A percentile compares a stretch with the other conserved stretches of the same genome.
Evolutionary conservation across 1,139 yeast species (phyloP).

Genomic region (Chernovozyma aurita): DNA sequence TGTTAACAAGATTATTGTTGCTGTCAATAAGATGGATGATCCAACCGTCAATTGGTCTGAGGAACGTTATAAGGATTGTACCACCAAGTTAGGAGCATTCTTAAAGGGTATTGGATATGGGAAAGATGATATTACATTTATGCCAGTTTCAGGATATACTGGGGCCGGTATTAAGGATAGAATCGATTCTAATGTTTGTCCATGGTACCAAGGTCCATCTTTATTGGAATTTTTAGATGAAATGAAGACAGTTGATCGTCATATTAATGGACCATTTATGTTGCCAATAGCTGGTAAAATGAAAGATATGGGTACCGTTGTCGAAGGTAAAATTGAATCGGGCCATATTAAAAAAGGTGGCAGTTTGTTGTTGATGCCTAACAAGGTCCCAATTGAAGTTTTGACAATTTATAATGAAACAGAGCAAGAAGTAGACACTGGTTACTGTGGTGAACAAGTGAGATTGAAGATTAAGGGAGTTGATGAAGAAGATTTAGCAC

Average conservation of each 20-base stretch:
- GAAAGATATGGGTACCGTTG: slow-evolving; percentile 94
- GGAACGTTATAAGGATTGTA: slow-evolving; percentile 96
- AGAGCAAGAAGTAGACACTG: slow-evolving; percentile 88
- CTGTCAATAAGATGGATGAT: slow-evolving; percentile 98
- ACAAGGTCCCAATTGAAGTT: slow-evolving; percentile 77
- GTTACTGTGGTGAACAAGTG: slow-evolving; percentile 95
- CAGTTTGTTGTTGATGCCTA: slow-evolving; percentile 85
- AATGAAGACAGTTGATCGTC: slow-evolving; percentile 80
- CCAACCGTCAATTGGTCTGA: slow-evolving; percentile 94
- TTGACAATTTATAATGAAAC: slow-evolving; percentile 87
- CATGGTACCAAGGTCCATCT: slow-evolving; percentile 95
- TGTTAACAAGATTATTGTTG: slow-evolving; percentile 88
- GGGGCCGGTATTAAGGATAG: slow-evolving; percentile 96
- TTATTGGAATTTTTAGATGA: slow-evolving; percentile 83
- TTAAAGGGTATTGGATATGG: slow-evolving; percentile 88
- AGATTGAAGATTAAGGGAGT: slow-evolving; percentile 89
- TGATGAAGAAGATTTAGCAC: slow-evolving; percentile 92
- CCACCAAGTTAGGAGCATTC: slow-evolving; percentile 68
- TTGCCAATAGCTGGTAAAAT: slow-evolving; percentile 91
- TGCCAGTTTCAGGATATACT: slow-evolving; percentile 98
- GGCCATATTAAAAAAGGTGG: slow-evolving; percentile 86
- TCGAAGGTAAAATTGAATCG: slow-evolving; percentile 96
- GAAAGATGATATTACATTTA: slow-evolving; percentile 78
- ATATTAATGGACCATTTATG: slow-evolving; percentile 93
- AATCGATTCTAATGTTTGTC: slow-evolving; percentile 64